Percentiles rank a stretch among this genome's conserved stretches.
phyloP scores from a whole-genome alignment of 2,329 filamentous ascomycete genomes.

The Geoglossum cookeanum region DNA sequence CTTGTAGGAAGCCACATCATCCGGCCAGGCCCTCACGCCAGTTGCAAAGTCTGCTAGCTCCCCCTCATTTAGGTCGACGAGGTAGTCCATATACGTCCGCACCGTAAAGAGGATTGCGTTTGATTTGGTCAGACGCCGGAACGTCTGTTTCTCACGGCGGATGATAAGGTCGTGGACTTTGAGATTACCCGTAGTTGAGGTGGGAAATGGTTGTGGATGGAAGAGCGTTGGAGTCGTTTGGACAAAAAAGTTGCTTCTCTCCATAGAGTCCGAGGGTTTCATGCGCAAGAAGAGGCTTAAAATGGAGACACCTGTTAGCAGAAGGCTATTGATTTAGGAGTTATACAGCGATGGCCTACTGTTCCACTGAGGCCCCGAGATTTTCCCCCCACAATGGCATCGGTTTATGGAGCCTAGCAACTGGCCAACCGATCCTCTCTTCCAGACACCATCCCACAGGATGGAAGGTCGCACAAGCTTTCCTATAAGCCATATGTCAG shows the following conservation, averaged over 20 bases:
- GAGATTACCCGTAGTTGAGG: neutral
- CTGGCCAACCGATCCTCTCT: neutral
- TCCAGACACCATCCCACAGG: neutral
- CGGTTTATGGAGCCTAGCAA: neutral
- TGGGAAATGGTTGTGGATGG: neutral
- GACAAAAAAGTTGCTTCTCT: slow-evolving; percentile 2
- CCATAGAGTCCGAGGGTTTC: neutral
- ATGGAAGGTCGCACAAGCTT: neutral
- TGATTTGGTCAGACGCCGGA: neutral
- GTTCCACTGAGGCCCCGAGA: neutral
- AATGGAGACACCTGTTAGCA: neutral
- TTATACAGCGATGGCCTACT: neutral
- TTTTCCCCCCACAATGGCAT: neutral
- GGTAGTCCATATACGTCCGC: neutral
- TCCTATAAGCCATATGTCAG: neutral
- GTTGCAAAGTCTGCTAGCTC: slow-evolving; percentile 1
- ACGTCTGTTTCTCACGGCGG: slow-evolving; percentile 2
- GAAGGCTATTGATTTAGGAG: neutral
- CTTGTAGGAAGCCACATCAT: neutral
- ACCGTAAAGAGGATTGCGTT: neutral
- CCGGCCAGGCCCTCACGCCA: neutral
- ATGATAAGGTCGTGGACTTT: neutral
- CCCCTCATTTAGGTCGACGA: neutral
- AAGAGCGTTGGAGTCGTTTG: neutral
- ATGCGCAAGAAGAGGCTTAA: neutral